phyloP scores from a whole-genome alignment of 495 filamentous ascomycete genomes.

The Trichoderma virens region DNA sequence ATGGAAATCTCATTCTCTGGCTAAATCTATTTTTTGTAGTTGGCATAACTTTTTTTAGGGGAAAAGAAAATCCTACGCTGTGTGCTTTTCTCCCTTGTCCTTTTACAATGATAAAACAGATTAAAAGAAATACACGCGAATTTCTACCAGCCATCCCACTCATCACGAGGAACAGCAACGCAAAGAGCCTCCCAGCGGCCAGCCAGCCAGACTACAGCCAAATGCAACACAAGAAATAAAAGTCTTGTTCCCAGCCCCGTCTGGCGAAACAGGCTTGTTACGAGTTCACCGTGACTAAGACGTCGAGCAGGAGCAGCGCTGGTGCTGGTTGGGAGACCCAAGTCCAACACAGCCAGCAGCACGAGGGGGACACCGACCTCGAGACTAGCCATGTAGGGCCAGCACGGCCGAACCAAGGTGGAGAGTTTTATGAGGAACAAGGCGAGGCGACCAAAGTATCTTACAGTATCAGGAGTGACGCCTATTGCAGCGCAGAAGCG shows the following conservation, averaged over 20 bases:
- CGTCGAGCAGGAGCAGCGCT: conserved; percentile 11
- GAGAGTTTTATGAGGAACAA: conserved; percentile 33
- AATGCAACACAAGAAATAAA: conserved; percentile 30
- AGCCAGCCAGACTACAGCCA: conserved; percentile 29
- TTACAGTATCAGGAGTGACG: conserved; percentile 15
- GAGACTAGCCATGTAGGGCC: conserved; percentile 34
- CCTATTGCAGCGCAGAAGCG: conserved; percentile 7
- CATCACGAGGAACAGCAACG: conserved; percentile 12
- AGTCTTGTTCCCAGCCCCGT: conserved; percentile 30
- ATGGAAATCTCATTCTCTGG: too few species aligned
- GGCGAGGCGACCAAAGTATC: conserved; percentile 24
- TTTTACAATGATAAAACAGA: too few species aligned
- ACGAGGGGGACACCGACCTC: conserved; percentile 28
- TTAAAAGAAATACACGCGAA: neutral
- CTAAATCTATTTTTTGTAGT: too few species aligned
- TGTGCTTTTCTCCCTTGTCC: too few species aligned
- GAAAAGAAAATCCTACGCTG: too few species aligned
- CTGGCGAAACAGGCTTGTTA: conserved; percentile 12
- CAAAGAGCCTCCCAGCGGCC: conserved; percentile 30
- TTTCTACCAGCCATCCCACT: neutral
- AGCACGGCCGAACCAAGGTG: conserved; percentile 34
- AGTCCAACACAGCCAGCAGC: conserved; percentile 31
- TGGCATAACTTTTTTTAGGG: too few species aligned
- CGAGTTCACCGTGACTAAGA: conserved; percentile 12
- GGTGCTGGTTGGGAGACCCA: conserved; percentile 20